Base-by-base conservation (phyloP, 1,284 basidiomycete genomes). In the Spongispora temasekensis region DNA sequence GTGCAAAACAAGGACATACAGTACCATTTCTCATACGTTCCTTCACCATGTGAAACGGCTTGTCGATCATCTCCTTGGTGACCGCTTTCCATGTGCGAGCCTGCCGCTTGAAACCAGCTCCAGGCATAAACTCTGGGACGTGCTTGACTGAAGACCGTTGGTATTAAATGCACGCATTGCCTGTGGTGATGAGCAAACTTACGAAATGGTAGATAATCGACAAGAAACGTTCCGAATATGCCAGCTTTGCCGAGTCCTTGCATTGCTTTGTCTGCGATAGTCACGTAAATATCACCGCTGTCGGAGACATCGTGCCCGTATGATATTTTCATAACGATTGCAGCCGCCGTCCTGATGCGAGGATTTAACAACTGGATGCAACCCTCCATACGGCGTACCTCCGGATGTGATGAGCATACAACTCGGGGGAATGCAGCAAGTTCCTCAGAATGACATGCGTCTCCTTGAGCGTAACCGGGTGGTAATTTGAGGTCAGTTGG, bases 201-300 rank as follows among this genome's bases (percentile, higher is more conserved):
- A 71, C 68, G 63, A 42, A 67, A 60, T 19, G 58, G 62, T 57
- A 71, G 50, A 61, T 71, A 66, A 64, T 79, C 78, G 12, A 81
- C 79, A 17, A 79, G 67, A 60, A 76, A 80, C 3, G 73, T 72
- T 17, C 79, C 79, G 65, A 78, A 79, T 52, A 80, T 74, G 5
- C 78, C 78, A 9, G 76, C 79, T 44, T 69, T 68, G n/a, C 71
- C 70, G 34, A 80, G 68, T 25, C 68, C 68, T 10, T 68, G 67
- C 59, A 75, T 64, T 17, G 78, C 78, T 55, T 69, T 66, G 56
- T 80, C 81, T 4, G 81, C 82, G 8, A 81, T 66, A 2, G 73
- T 66, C 9, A 84, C 78, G 62, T 79, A 83, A 17, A 74, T 63
- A 58, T 82, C 81, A 7, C 78, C 78, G 44, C 73, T 63, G n/a